These are phyloP conservation scores for Gracilaria domingensis DNA, from an alignment of 23 red algal species.

Conservation along the genomic window DNA sequence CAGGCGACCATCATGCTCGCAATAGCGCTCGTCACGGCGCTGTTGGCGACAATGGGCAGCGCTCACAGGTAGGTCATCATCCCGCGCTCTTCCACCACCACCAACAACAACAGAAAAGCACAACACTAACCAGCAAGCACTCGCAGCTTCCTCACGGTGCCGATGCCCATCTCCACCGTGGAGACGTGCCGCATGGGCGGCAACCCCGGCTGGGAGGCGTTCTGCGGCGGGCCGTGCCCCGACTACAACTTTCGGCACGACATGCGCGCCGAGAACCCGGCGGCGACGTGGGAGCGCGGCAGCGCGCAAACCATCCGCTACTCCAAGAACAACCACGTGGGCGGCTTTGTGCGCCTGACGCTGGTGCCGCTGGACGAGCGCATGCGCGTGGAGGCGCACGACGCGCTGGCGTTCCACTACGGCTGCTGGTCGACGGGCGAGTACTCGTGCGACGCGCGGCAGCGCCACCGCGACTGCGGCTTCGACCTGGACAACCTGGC, in stretches of 20 bases:
- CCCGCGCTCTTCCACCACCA: too few species aligned
- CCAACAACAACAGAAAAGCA: too few species aligned
- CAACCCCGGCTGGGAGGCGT: conserved; percentile 37
- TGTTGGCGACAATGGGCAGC: too few species aligned
- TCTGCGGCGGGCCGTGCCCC: conserved; percentile 66
- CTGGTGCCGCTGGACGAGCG: conserved; percentile 41
- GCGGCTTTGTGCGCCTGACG: conserved; percentile 57
- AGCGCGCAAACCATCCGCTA: background rate
- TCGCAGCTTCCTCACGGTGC: conserved; percentile 46
- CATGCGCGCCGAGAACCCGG: conserved; percentile 36
- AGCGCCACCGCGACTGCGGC: conserved; percentile 45
- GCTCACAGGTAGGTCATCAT: too few species aligned
- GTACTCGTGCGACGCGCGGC: background rate
- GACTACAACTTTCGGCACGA: conserved; percentile 41
- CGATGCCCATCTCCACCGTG: conserved; percentile 44
- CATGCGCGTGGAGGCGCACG: conserved; percentile 26
- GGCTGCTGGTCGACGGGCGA: conserved; percentile 8
- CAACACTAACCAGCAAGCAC: too few species aligned
- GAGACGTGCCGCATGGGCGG: conserved; percentile 59
- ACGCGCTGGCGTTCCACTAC: conserved; percentile 44
- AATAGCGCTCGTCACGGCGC: too few species aligned
- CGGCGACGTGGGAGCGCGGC: conserved; percentile 26
- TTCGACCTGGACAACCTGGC: conserved; percentile 29
- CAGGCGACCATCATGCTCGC: too few species aligned
- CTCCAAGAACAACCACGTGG: conserved; percentile 44